phyloP scores from a whole-genome alignment of 306 rosid genomes.

The Quercus glauca region DNA sequence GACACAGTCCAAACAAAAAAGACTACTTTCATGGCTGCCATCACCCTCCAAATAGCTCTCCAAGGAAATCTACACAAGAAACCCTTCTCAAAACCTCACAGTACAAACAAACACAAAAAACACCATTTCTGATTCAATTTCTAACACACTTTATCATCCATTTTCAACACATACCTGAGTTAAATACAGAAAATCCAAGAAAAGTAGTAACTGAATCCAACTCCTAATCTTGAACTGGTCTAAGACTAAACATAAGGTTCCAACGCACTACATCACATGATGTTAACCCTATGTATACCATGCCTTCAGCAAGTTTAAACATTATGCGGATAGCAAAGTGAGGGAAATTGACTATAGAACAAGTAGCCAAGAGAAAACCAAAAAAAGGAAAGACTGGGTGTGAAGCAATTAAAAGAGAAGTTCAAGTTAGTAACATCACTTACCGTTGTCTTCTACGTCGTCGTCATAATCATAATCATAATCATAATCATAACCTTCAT shows the following conservation, averaged over 20 bases:
- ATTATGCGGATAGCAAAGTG: too few species aligned
- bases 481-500: conserved; percentile 29
- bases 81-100: too few species aligned
- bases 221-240: too few species aligned
- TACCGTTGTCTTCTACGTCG: conserved; percentile 52
- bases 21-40: neutral
- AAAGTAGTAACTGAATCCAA: too few species aligned
- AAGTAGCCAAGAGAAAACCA: neutral
- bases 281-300: too few species aligned
- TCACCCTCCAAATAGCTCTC: neutral
- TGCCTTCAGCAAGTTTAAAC: neutral
- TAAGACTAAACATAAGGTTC: too few species aligned
- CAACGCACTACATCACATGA: too few species aligned
- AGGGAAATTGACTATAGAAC: neutral
- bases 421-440: conserved; percentile 16
- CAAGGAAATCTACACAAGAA: neutral
- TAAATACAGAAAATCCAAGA: too few species aligned
- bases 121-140: neutral
- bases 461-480: conserved; percentile 31
- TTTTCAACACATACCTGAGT: too few species aligned
- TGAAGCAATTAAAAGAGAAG: neutral
- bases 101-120: neutral
- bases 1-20: neutral
- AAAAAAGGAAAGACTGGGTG: neutral
- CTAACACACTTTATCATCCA: neutral